Evolutionary conservation across 23 red algal species (phyloP).

Genomic region (Gracilariopsis chorda): DNA sequence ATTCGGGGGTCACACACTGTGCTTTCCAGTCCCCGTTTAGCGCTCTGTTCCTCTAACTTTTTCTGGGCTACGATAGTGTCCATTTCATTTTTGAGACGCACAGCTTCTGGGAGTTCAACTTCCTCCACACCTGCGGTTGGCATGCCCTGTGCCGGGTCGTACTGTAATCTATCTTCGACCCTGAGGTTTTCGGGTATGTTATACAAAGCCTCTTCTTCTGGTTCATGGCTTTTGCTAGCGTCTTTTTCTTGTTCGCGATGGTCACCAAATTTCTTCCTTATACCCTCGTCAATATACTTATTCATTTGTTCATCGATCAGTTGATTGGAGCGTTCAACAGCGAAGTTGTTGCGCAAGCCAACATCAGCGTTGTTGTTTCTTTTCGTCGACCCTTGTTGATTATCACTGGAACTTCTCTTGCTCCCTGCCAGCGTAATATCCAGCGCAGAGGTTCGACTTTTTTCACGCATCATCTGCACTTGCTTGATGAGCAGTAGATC

Average conservation of each 20-base stretch:
- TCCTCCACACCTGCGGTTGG: conserved; percentile 54
- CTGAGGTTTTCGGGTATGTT: conserved; percentile 37
- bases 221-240: neutral
- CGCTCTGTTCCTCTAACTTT: neutral
- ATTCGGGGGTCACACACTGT: no score
- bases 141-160: conserved; percentile 54
- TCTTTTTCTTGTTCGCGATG: neutral
- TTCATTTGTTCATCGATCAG: conserved; percentile 46
- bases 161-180: conserved; percentile 15
- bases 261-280: conserved; percentile 42
- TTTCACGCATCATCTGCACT: conserved; percentile 43
- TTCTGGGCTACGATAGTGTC: conserved; percentile 29
- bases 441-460: conserved; percentile 3
- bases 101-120: conserved; percentile 36
- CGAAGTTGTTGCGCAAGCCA: conserved; percentile 27
- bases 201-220: conserved; percentile 17
- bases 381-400: neutral
- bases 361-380: neutral
- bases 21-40: neutral
- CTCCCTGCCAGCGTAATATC: neutral
- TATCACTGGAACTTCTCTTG: neutral
- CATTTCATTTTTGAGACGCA: conserved; percentile 2
- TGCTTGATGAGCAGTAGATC: conserved; percentile 36
- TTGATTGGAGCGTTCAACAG: conserved; percentile 38
- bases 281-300: conserved; percentile 55